Conservation (phyloP, 345 rosid genomes). For the Syzygium grande region DNA sequence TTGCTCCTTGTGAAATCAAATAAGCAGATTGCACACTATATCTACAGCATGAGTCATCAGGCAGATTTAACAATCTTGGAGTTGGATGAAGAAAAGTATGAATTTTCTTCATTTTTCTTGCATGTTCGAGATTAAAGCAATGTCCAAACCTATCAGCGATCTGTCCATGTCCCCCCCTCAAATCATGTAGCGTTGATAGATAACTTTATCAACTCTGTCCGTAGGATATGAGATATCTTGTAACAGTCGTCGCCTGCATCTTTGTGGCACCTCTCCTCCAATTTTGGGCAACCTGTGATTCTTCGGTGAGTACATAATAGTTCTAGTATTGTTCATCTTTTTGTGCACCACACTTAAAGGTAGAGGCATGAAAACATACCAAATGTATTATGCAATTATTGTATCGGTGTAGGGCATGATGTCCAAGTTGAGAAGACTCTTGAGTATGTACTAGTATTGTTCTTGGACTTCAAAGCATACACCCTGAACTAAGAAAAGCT, state of each 20-base stretch:
- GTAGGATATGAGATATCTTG: rapidly evolving
- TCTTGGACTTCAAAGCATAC: no score
- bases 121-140: background rate
- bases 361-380: no score
- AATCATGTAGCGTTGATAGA: background rate
- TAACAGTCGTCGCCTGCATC: background rate
- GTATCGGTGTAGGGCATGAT: no score
- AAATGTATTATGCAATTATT: no score
- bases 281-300: background rate
- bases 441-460: no score
- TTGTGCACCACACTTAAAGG: no score
- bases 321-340: no score
- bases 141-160: background rate
- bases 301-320: background rate
- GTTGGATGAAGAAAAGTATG: background rate
- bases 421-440: no score
- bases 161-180: background rate
- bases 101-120: background rate
- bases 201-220: background rate
- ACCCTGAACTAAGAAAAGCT: no score
- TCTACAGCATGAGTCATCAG: background rate
- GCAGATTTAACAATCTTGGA: background rate
- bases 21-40: background rate
- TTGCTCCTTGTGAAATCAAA: background rate
- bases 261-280: background rate